phyloP scores from a whole-genome alignment of 1,139 yeast species.

The Taphrina pruni region DNA sequence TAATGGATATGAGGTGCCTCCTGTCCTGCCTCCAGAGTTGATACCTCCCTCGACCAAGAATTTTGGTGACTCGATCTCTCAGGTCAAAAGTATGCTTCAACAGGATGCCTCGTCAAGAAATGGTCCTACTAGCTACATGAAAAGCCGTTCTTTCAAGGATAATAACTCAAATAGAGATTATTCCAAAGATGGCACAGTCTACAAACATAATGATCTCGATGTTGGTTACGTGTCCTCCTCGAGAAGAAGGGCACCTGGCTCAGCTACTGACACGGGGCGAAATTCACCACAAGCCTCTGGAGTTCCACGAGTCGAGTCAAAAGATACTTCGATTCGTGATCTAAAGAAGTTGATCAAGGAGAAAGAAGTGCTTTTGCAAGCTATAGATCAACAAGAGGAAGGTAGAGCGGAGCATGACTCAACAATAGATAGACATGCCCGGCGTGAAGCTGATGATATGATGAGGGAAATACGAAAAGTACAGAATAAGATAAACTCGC shows the following conservation, averaged over 20 bases:
- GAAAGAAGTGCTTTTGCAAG: constrained; percentile 71
- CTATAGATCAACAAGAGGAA: constrained; percentile 72
- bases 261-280: neutral
- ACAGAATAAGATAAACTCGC: constrained; percentile 58
- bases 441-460: constrained; percentile 64
- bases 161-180: constrained; percentile 52
- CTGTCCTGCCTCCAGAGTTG: constrained; percentile 54
- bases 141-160: constrained; percentile 47
- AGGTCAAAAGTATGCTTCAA: constrained; percentile 59
- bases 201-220: constrained; percentile 66
- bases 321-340: constrained; percentile 47
- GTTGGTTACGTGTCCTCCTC: constrained; percentile 70
- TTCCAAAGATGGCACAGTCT: constrained; percentile 61
- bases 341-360: constrained; percentile 70
- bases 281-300: constrained; percentile 42
- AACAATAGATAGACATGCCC: constrained; percentile 56
- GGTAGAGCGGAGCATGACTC: constrained; percentile 57
- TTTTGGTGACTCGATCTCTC: constrained; percentile 57
- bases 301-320: constrained; percentile 1
- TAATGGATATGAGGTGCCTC: constrained; percentile 78
- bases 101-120: constrained; percentile 47
- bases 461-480: constrained; percentile 65
- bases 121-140: constrained; percentile 43
- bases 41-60: constrained; percentile 63
- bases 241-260: constrained; percentile 53